phyloP scores from a whole-genome alignment of 2,329 filamentous ascomycete genomes.

The Nemania sp. region DNA sequence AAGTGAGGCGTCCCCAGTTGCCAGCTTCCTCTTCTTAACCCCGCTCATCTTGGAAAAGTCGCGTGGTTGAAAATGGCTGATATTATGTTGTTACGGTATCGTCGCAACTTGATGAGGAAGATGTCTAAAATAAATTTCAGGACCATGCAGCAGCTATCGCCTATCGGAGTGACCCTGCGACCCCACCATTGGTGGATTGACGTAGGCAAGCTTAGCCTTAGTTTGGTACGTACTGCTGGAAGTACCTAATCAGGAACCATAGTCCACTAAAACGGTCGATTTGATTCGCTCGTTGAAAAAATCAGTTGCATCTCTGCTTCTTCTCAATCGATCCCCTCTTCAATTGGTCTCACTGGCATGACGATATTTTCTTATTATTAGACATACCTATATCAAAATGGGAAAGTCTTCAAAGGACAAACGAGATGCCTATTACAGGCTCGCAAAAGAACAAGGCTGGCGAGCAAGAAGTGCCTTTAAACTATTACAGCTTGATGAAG shows the following conservation, averaged over 20 bases:
- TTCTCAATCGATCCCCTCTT: slow-evolving; percentile 23
- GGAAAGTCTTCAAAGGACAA: slow-evolving; percentile 99
- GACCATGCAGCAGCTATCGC: background rate
- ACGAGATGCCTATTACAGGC: slow-evolving; percentile 95
- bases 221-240: background rate
- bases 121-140: slow-evolving; percentile 38
- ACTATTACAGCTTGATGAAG: slow-evolving; percentile 91
- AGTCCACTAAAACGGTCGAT: slow-evolving; percentile 40
- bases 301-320: too few species aligned
- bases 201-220: background rate
- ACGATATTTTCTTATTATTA: too few species aligned
- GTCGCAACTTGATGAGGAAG: slow-evolving; percentile 10
- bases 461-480: slow-evolving; percentile 97
- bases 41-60: slow-evolving; percentile 42
- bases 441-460: slow-evolving; percentile 99
- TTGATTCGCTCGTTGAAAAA: slow-evolving; percentile 37
- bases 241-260: slow-evolving; percentile 46
- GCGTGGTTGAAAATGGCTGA: slow-evolving; percentile 5
- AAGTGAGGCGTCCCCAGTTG: slow-evolving; percentile 32
- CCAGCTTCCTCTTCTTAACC: slow-evolving; percentile 46
- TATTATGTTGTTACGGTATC: background rate
- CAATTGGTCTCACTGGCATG: background rate
- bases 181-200: slow-evolving; percentile 31
- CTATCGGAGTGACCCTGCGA: slow-evolving; percentile 25
- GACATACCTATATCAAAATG: slow-evolving; percentile 65